Conservation (phyloP, 139 green algal genomes). For the Diplosphaera chodatii region DNA sequence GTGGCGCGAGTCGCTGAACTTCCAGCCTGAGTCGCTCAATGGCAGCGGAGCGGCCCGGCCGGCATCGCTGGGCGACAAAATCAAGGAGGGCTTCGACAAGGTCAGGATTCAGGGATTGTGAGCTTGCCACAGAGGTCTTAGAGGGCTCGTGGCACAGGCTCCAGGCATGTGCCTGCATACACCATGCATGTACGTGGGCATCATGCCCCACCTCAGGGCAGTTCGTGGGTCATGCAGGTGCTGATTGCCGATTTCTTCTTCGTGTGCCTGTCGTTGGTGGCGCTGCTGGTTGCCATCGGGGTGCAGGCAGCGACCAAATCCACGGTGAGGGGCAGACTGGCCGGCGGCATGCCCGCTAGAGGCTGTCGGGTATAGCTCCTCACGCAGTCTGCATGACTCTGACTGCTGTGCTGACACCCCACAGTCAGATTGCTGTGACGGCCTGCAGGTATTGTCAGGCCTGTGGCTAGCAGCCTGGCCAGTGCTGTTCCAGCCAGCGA, state of each 20-base stretch:
- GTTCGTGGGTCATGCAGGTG: conserved; percentile 28
- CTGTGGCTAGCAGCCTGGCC: conserved; percentile 72
- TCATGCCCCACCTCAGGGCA: too few relatives aligned
- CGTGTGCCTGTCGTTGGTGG: conserved; percentile 59
- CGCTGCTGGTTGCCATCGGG: conserved; percentile 56
- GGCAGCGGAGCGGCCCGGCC: too few relatives aligned
- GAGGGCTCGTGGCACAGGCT: too few relatives aligned
- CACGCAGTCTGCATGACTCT: background rate
- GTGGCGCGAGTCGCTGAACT: background rate
- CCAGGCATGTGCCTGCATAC: too few relatives aligned
- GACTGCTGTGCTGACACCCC: background rate
- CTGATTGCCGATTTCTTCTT: conserved; percentile 91
- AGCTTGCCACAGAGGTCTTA: too few relatives aligned
- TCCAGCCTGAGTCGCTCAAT: background rate
- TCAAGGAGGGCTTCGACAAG: background rate
- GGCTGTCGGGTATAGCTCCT: background rate
- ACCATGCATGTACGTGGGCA: too few relatives aligned
- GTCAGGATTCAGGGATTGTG: background rate
- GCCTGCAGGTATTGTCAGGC: conserved; percentile 47
- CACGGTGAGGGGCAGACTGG: conserved; percentile 16
- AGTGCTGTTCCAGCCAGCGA: conserved; percentile 74
- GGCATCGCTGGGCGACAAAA: background rate
- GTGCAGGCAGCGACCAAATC: conserved; percentile 22
- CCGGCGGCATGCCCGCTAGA: background rate
- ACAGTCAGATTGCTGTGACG: background rate